Evolutionary conservation across 805 yeast genomes (phyloP).

Genomic region (Vanderwaltozyma polyspora): DNA sequence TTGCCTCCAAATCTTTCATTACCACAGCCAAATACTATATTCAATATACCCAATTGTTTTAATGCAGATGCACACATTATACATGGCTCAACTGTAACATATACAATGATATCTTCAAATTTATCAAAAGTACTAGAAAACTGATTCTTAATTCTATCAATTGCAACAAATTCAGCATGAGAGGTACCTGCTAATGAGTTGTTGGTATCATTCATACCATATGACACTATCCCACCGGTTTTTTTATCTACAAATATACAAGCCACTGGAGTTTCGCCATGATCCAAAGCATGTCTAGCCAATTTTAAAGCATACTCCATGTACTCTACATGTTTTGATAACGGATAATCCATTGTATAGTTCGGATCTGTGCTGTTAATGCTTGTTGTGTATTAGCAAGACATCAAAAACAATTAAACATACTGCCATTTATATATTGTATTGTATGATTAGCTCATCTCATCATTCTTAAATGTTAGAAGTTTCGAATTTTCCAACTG

Average conservation of each 20-base stretch:
- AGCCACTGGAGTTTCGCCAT: constrained; percentile 79
- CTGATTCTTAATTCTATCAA: constrained; percentile 37
- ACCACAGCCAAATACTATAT: constrained; percentile 83
- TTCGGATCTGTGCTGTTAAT: too few species aligned
- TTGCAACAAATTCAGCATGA: constrained; percentile 88
- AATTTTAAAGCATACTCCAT: constrained; percentile 44
- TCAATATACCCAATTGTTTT: constrained; percentile 62
- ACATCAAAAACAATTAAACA: too few species aligned
- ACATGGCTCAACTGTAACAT: constrained; percentile 96
- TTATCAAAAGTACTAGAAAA: constrained; percentile 26
- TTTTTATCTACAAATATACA: constrained; percentile 50
- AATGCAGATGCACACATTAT: constrained; percentile 94
- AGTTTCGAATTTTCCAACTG: too few species aligned
- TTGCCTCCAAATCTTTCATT: constrained; percentile 96
- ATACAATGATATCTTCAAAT: constrained; percentile 59
- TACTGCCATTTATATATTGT: too few species aligned
- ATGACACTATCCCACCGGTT: constrained; percentile 44
- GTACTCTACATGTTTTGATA: constrained; percentile 17
- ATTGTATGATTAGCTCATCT: too few species aligned
- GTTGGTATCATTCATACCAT: constrained; percentile 82
- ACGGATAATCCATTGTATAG: neutral
- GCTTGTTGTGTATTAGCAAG: too few species aligned
- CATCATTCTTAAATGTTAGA: too few species aligned
- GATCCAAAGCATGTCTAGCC: constrained; percentile 53
- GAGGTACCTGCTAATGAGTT: constrained; percentile 73